These are phyloP conservation scores for Suhomyces maxii DNA, from an alignment of 1,139 yeast genomes.

Conservation along the genomic window DNA sequence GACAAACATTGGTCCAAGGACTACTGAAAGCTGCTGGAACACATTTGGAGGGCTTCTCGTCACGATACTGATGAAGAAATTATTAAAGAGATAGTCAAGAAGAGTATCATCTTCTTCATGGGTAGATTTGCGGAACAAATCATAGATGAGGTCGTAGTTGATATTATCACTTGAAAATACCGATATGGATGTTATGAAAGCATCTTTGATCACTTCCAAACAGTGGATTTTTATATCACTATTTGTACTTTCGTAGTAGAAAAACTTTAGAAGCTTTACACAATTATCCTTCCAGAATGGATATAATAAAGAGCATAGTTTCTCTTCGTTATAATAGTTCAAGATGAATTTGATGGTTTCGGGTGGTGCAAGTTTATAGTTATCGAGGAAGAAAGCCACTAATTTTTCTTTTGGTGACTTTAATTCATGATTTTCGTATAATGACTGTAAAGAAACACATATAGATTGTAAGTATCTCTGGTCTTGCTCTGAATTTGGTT, in stretches of 20 bases:
- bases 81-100: constrained; percentile 30
- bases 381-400: constrained; percentile 42
- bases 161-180: constrained; percentile 24
- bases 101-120: constrained; percentile 35
- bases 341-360: constrained; percentile 43
- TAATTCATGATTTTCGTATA: constrained; percentile 39
- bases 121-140: constrained; percentile 30
- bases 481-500: constrained; percentile 33
- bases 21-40: constrained; percentile 24
- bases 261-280: constrained; percentile 43
- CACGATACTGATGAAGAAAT: constrained; percentile 30
- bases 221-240: constrained; percentile 39
- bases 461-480: constrained; percentile 35
- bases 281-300: constrained; percentile 55
- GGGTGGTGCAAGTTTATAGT: constrained; percentile 38
- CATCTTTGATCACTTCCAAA: constrained; percentile 44
- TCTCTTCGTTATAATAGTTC: constrained; percentile 48
- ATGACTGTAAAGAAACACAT: constrained; percentile 34
- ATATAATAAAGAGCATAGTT: constrained; percentile 54
- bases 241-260: constrained; percentile 32
- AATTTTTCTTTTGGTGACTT: constrained; percentile 48
- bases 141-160: constrained; percentile 31
- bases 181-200: constrained; percentile 38
- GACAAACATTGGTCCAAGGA: constrained; percentile 9
- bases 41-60: constrained; percentile 23